Base-by-base conservation (phyloP, 306 rosid genomes). In the Medicago ruthenica region DNA sequence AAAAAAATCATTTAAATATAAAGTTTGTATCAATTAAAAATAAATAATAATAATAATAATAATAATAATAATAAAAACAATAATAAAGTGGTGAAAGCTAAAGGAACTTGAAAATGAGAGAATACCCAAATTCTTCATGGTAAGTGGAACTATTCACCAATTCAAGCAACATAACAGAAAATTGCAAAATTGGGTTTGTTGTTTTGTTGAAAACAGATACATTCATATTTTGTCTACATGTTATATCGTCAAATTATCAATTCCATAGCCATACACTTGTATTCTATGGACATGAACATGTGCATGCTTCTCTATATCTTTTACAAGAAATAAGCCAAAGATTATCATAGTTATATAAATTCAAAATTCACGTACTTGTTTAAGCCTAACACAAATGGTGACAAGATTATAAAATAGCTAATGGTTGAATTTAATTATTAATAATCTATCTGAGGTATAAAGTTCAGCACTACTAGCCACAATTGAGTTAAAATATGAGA, bases 401-500 rank as follows among this genome's bases (percentile, higher is more conserved):
- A 34, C 34, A 21, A 42, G 24, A 67, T 76, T n/a, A 42, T 27
- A 27, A 27, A 40, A 31, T 4, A 47, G 71, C 42, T 17, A 61
- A 67, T 76, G 65, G 75, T 45, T 60, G 75, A 64, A 36, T 3
- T 53, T 20, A 6, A 15, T 36, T 62, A 67, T 71, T 27, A 66
- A 27, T 39, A 65, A 7, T 61, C n/a, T 8, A 14, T 71, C 24
- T 10, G 4, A 62, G 22, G 50, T 47, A 48, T 27, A 63, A 36
- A 71, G 82, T 40, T 73, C 2, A 81, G 71, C 69, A 59, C 62
- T 47, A 58, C 31, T 4, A 11, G 7, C 80, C 70, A 75, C 71
- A 80, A 62, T 67, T 47, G 22, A 48, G 60, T 40, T 47, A 80
- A 82, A 73, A 34, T 34, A 34, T 34, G 75, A 73, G 47, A 71